Conservation (phyloP, 257 asterid species). For the Solanum bukasovii region DNA sequence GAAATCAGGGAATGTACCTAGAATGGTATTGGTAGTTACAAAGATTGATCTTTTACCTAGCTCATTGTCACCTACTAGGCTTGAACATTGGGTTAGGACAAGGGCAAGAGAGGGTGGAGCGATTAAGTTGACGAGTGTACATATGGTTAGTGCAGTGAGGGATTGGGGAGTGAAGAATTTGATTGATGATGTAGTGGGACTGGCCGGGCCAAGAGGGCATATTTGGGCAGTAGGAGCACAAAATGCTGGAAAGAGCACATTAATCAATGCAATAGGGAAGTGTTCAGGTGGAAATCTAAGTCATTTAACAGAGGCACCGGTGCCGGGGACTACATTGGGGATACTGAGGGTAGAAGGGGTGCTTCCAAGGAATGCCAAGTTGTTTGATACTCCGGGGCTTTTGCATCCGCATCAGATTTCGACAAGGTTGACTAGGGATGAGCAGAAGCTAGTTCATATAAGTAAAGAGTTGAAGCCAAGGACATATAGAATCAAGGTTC, state of each 20-base stretch:
- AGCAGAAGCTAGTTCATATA: slow-evolving; percentile 53
- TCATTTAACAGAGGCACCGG: slow-evolving; percentile 81
- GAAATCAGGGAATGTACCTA: slow-evolving; percentile 73
- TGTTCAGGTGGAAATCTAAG: slow-evolving; percentile 41
- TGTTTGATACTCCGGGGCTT: slow-evolving; percentile 90
- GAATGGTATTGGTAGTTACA: slow-evolving; percentile 66
- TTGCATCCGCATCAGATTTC: slow-evolving; percentile 84
- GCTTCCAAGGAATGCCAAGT: slow-evolving; percentile 74
- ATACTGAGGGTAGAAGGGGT: slow-evolving; percentile 83
- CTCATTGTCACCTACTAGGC: slow-evolving; percentile 60
- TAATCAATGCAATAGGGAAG: slow-evolving; percentile 70
- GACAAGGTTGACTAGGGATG: slow-evolving; percentile 62
- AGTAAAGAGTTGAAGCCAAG: slow-evolving; percentile 77
- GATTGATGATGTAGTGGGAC: slow-evolving; percentile 57
- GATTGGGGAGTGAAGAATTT: slow-evolving; percentile 86
- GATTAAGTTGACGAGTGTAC: slow-evolving; percentile 52
- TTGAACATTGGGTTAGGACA: slow-evolving; percentile 84
- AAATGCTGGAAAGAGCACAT: slow-evolving; percentile 85
- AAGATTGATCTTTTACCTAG: slow-evolving; percentile 87
- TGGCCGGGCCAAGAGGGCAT: slow-evolving; percentile 76
- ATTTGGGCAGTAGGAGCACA: slow-evolving; percentile 95
- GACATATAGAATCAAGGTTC: slow-evolving; percentile 84
- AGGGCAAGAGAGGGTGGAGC: slow-evolving; percentile 78
- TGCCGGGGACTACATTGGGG: slow-evolving; percentile 87
- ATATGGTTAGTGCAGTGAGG: slow-evolving; percentile 74